Evolutionary conservation across 805 yeast species (phyloP), one percentile per base, ranked within the genome.

Genomic region (Ogataea pini): DNA sequence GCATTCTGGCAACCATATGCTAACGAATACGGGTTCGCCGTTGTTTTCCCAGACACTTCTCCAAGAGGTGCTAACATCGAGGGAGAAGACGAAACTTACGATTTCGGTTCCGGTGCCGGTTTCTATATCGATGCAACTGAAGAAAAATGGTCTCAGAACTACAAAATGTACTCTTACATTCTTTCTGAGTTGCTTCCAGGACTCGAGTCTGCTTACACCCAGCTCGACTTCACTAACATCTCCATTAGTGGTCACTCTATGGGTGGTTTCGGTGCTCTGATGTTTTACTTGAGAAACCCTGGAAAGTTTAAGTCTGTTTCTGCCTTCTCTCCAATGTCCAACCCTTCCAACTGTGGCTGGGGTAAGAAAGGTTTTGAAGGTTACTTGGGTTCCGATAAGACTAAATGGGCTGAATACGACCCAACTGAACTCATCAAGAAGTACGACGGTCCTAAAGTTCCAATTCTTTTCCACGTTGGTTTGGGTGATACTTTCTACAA

Each of bases 231-330:
- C 52, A 64, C 70, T 33, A 83, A 78, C 34, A 76, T 83, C 44
- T 79, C 92, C 17, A 80, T 92, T 55, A 82, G 94, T n/a, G 99
- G 99, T 37, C 98, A 94, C 67, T 94, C 99, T 1, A 94, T 94
- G 98, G 99, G 99, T 43, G 99, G 99, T 1, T 89, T 79, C 64
- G 99, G 98, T 48, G 96, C 99, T 0, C 69, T 92, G 51, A 71
- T 85, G 51, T 77, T 79, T 13, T 78, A 75, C 56, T 69, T 92
- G 50, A 79, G 76, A 53, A 81, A 86, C 64, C 88, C 91, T 1
- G 85, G 82, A 1, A 73, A 72, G 59, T 92, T 86, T 73, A 79
- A 79, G 63, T 82, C 94, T 1, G 91, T 87, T 36, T 80, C 89
- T 49, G 97, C 97, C 0, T 92, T 92, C 71, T 80, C 97, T 0